Evolutionary conservation across 2,329 filamentous ascomycete genomes (phyloP).

Genomic region (Aspergillus persii): DNA sequence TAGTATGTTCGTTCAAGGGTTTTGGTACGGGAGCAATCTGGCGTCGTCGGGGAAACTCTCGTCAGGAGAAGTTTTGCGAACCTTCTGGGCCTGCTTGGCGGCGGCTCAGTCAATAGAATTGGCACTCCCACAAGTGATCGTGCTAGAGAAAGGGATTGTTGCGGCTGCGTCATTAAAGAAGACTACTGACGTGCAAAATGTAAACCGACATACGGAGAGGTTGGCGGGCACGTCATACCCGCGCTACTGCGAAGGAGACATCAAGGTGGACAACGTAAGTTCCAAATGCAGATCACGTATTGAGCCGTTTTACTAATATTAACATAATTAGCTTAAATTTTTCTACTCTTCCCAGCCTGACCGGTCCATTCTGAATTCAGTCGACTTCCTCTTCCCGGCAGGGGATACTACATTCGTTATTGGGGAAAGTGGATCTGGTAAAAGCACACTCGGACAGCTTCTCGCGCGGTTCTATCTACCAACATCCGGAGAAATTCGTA

Average conservation of each 20-base stretch:
- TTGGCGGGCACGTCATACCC: constrained; percentile 33
- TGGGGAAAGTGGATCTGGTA: constrained; percentile 84
- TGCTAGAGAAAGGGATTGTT: constrained; percentile 74
- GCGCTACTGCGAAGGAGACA: constrained; percentile 59
- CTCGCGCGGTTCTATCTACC: constrained; percentile 75
- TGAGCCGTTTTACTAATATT: not conserved
- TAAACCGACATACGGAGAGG: constrained; percentile 18
- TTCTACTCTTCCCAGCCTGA: constrained; percentile 71
- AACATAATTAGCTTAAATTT: constrained; percentile 65
- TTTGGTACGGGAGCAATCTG: constrained; percentile 79
- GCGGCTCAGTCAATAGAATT: constrained; percentile 73
- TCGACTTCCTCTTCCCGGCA: constrained; percentile 67
- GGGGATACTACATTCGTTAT: constrained; percentile 77
- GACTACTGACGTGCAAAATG: constrained; percentile 37
- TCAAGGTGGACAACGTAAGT: constrained; percentile 66
- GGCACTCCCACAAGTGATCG: constrained; percentile 72
- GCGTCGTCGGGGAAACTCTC: constrained; percentile 58
- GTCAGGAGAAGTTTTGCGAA: constrained; percentile 71
- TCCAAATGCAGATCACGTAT: not conserved
- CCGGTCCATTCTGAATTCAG: constrained; percentile 58
- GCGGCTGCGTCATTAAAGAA: constrained; percentile 64
- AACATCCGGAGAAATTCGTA: constrained; percentile 59
- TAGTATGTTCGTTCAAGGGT: constrained; percentile 79
- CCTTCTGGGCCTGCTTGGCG: constrained; percentile 78
- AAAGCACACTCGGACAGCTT: constrained; percentile 82